Evolutionary conservation across 495 filamentous ascomycete species (phyloP).

Genomic region (Penicillium herquei): DNA sequence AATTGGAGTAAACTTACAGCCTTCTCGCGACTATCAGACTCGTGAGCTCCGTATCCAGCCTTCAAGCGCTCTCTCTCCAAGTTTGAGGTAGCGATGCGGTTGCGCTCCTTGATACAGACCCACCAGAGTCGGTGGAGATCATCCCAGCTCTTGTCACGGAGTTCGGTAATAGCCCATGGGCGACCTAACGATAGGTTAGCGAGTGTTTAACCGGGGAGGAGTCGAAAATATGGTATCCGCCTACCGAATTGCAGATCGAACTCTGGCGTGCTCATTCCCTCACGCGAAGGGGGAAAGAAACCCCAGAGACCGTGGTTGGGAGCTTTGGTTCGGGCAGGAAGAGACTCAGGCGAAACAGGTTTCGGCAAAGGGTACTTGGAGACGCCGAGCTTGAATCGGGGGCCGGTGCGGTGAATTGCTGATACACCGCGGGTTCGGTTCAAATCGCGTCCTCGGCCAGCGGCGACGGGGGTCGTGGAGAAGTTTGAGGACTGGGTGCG

Average conservation of each 20-base stretch:
- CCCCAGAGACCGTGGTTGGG: conserved; percentile 87
- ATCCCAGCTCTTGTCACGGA: conserved; percentile 87
- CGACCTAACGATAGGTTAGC: conserved; percentile 52
- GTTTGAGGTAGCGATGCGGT: conserved; percentile 77
- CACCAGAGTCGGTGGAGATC: conserved; percentile 93
- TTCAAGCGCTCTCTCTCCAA: conserved; percentile 62
- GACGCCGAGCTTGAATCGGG: conserved; percentile 64
- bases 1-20: conserved; percentile 50
- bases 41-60: conserved; percentile 65
- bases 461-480: conserved; percentile 41
- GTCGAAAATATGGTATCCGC: conserved; percentile 12
- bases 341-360: conserved; percentile 56
- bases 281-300: conserved; percentile 73
- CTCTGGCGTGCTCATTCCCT: conserved; percentile 63
- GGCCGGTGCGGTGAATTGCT: conserved; percentile 73
- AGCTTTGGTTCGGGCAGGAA: conserved; percentile 46
- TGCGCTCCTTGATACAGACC: conserved; percentile 90
- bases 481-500: conserved; percentile 43
- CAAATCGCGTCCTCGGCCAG: conserved; percentile 38
- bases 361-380: conserved; percentile 70
- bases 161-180: conserved; percentile 82
- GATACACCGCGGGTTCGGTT: conserved; percentile 70
- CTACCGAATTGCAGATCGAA: conserved; percentile 66
- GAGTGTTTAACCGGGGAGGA: not conserved
- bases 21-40: conserved; percentile 55